A percentile compares a stretch with the other conserved stretches of the same genome.
phyloP scores from a whole-genome alignment of 495 filamentous ascomycete genomes.

The Arthonia radiata region DNA sequence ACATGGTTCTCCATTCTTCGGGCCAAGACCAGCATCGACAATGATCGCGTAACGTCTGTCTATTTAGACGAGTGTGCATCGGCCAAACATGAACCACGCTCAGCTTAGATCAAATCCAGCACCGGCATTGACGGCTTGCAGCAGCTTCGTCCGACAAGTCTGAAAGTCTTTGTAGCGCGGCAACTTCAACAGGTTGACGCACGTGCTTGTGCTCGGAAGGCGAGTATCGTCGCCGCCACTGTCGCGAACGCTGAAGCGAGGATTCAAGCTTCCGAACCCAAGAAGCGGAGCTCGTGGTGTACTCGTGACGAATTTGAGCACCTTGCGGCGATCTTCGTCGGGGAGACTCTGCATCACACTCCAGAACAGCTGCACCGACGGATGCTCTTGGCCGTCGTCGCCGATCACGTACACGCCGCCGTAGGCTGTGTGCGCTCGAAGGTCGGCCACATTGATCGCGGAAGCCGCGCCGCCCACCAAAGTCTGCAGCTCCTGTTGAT shows the following conservation, averaged over 20 bases:
- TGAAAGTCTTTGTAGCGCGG: slow-evolving; percentile 47
- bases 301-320: slow-evolving; percentile 87
- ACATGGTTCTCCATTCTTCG: no score
- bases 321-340: slow-evolving; percentile 54
- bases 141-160: slow-evolving; percentile 45
- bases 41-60: no score
- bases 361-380: slow-evolving; percentile 74
- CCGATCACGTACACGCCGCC: slow-evolving; percentile 71
- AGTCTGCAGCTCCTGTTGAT: slow-evolving; percentile 79
- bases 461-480: slow-evolving; percentile 67
- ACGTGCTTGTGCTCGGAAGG: slow-evolving; percentile 87
- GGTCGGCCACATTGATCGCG: slow-evolving; percentile 68
- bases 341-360: slow-evolving; percentile 52
- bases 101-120: slow-evolving; percentile 89
- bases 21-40: no score
- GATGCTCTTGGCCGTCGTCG: slow-evolving; percentile 66
- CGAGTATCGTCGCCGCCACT: slow-evolving; percentile 53
- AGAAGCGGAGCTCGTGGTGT: slow-evolving; percentile 80
- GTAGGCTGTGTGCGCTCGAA: slow-evolving; percentile 68
- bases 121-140: slow-evolving; percentile 78
- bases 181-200: slow-evolving; percentile 85
- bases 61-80: no score
- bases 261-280: slow-evolving; percentile 68
- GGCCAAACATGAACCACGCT: no score
- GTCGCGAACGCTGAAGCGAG: slow-evolving; percentile 75